phyloP scores from a whole-genome alignment of 2,329 filamentous ascomycete species.

The Arthroderma sp. region DNA sequence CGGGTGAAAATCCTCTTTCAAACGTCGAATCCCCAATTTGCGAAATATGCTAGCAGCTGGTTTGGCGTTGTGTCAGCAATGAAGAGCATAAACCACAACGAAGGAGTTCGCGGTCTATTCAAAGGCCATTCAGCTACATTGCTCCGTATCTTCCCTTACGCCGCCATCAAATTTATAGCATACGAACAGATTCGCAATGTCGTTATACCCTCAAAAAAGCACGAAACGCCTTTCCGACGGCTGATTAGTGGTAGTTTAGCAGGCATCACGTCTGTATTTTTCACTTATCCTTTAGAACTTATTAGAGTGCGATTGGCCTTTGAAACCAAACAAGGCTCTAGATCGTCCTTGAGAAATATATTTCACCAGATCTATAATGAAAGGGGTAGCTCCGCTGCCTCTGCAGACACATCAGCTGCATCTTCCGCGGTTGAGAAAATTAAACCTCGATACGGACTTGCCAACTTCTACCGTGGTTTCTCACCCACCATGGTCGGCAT shows the following conservation, averaged over 20 bases:
- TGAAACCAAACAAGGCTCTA: conserved; percentile 67
- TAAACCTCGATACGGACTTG: conserved; percentile 54
- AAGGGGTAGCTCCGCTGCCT: conserved; percentile 34
- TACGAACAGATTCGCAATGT: conserved; percentile 87
- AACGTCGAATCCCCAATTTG: conserved; percentile 82
- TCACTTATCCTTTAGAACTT: conserved; percentile 90
- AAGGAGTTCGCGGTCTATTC: conserved; percentile 68
- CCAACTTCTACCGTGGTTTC: conserved; percentile 95
- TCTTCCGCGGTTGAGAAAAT: conserved; percentile 37
- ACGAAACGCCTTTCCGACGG: conserved; percentile 71
- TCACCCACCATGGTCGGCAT: conserved; percentile 82
- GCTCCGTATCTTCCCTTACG: conserved; percentile 91
- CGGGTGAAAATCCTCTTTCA: conserved; percentile 98
- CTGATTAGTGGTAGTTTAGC: conserved; percentile 35
- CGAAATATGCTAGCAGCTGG: conserved; percentile 86
- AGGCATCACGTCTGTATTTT: conserved; percentile 84
- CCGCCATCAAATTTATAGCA: conserved; percentile 92
- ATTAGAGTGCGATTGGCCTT: conserved; percentile 87
- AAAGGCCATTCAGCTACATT: conserved; percentile 90
- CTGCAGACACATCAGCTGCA: conserved; percentile 22
- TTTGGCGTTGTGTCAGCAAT: conserved; percentile 71
- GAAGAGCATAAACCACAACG: conserved; percentile 63
- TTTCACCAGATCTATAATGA: conserved; percentile 82
- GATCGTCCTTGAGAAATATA: conserved; percentile 61
- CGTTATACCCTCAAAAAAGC: conserved; percentile 56